A percentile compares a stretch with the other conserved stretches of the same genome.
phyloP scores from a whole-genome alignment of 108 stramenopile species.

The Nitzschia inconspicua region DNA sequence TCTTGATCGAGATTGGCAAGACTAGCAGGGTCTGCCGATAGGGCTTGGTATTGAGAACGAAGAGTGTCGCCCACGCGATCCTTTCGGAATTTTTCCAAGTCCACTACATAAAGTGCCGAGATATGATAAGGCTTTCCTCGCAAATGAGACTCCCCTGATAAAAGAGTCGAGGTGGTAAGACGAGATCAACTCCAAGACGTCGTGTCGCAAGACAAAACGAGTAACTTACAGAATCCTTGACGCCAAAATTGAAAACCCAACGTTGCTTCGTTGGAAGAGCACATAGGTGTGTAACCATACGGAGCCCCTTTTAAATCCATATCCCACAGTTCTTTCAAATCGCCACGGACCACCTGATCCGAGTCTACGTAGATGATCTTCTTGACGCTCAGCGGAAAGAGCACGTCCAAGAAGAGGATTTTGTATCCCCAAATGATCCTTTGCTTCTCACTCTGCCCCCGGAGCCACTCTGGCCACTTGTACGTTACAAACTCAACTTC shows the following conservation, averaged over 20 bases:
- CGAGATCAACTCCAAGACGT: too few relatives aligned
- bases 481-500: conserved; percentile 91
- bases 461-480: conserved; percentile 99
- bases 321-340: conserved; percentile 96
- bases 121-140: conserved; percentile 93
- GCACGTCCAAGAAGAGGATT: conserved; percentile 98
- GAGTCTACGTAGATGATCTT: conserved; percentile 97
- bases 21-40: conserved; percentile 94
- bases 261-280: conserved; percentile 88
- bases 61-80: conserved; percentile 92
- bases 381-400: conserved; percentile 95
- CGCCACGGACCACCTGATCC: conserved; percentile 97
- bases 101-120: conserved; percentile 98
- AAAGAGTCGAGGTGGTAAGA: neutral
- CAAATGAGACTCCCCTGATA: conserved; percentile 81
- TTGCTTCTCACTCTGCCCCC: conserved; percentile 96
- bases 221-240: conserved; percentile 74
- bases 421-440: conserved; percentile 99
- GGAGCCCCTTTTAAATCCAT: conserved; percentile 84
- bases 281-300: conserved; percentile 98
- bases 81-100: conserved; percentile 87
- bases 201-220: neutral
- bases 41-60: conserved; percentile 88
- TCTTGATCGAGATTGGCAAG: conserved; percentile 95
- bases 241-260: conserved; percentile 96